Evolutionary conservation across 2,329 filamentous ascomycete genomes (phyloP).

Genomic region (Fusarium newnesense): DNA sequence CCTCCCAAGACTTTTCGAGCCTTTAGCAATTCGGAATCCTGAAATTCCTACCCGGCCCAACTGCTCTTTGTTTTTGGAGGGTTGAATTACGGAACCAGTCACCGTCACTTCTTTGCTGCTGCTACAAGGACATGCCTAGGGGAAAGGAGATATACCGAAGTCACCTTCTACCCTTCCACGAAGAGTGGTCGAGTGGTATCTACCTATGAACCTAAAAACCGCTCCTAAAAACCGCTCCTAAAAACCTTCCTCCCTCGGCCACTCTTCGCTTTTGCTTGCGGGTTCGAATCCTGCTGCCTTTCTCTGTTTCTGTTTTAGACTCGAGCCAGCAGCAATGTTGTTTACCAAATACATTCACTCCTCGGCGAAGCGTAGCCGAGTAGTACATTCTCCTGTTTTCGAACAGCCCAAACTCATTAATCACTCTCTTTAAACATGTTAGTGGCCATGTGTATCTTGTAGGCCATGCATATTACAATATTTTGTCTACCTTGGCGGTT

Average conservation of each 20-base stretch:
- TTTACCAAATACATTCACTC: not conserved
- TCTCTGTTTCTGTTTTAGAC: not conserved
- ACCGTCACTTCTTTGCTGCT: not conserved
- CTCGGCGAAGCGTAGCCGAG: not conserved
- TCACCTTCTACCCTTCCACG: not conserved
- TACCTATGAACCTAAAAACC: conserved; percentile 8
- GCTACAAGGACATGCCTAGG: not conserved
- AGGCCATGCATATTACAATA: not conserved
- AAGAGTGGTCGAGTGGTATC: conserved; percentile 22
- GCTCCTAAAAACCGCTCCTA: not conserved
- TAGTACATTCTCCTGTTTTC: not conserved
- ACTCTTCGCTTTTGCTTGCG: conserved; percentile 13
- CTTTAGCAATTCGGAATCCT: not conserved
- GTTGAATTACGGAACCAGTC: not conserved
- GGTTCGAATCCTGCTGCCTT: not conserved
- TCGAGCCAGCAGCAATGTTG: not conserved
- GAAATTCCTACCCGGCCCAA: not conserved
- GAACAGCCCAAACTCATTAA: not conserved
- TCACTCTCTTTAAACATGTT: not conserved
- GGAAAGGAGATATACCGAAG: not conserved
- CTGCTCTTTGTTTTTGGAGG: conserved; percentile 1
- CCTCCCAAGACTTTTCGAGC: not conserved
- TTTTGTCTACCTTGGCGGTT: not conserved
- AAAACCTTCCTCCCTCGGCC: not conserved
- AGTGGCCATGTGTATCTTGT: not conserved